A percentile compares a stretch with the other conserved stretches of the same genome.
Evolutionary conservation across 495 filamentous ascomycete species (phyloP).

Genomic region (Aspergillus egyptiacus): DNA sequence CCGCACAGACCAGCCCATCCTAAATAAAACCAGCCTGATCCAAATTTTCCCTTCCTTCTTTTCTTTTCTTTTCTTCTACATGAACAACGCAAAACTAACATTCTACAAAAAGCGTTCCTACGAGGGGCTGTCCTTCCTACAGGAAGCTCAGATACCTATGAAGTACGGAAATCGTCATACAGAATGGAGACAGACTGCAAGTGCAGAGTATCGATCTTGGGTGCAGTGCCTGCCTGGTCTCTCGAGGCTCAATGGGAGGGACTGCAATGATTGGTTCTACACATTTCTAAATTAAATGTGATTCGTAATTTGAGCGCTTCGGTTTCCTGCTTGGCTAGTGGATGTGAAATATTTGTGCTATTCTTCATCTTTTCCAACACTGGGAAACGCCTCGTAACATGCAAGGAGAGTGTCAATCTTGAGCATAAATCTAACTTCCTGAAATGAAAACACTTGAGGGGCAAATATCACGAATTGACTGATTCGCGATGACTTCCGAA

Average conservation of each 20-base stretch:
- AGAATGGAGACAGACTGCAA: constrained; percentile 55
- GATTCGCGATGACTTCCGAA: constrained; percentile 27
- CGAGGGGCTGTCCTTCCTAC: constrained; percentile 48
- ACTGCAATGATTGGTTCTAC: constrained; percentile 67
- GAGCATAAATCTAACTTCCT: no score
- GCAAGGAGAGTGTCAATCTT: no score
- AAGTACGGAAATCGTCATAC: constrained; percentile 58
- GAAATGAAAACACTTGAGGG: neutral
- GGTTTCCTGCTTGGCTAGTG: no score
- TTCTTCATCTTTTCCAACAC: no score
- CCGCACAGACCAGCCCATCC: constrained; percentile 19
- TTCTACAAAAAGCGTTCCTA: constrained; percentile 61
- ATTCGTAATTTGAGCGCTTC: neutral
- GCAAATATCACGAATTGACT: constrained; percentile 14
- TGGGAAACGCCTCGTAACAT: no score
- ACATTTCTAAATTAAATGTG: neutral
- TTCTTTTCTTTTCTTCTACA: constrained; percentile 44
- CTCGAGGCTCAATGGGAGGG: constrained; percentile 45
- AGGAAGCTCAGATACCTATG: constrained; percentile 48
- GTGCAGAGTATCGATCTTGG: constrained; percentile 56
- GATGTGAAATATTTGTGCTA: no score
- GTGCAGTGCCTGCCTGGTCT: constrained; percentile 53
- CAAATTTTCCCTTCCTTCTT: constrained; percentile 15
- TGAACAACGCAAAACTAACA: constrained; percentile 66
- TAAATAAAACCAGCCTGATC: constrained; percentile 11